Base-by-base conservation (phyloP, 2,329 filamentous ascomycete species). In the Fusarium albosuccineum region DNA sequence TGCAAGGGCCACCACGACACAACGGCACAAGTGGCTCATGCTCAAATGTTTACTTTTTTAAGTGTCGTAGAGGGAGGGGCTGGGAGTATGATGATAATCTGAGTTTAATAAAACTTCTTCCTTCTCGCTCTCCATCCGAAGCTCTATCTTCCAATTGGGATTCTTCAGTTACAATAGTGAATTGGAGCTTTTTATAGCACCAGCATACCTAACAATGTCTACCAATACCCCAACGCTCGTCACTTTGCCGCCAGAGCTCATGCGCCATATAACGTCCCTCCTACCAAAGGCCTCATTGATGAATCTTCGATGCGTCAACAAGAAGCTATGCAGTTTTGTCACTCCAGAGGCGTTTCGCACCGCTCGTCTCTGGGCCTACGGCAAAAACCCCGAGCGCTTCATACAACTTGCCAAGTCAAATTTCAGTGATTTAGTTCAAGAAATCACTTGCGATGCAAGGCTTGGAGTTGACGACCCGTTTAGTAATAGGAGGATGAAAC, bases 1-100 rank as follows among this genome's bases (percentile, higher is more conserved):
- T 55, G 40, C 33, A 48, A 42, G 51, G 46, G 45, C 44, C 30
- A 44, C 22, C 22, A 9, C 30, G 7, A 10, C 50, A 46, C 37
- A 22, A 57, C 36, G 6, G 17, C 26, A 33, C 22, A 22, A 22
- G 22, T 22, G 22, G 22, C 22, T 22, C 22, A 22, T 22, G 22
- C 22, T 22, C 22, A 22, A 22, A 22, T 22, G 22, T 22, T 22
- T 22, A 22, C 22, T 22, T 22, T 22, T 22, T 22, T 22, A 22
- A 22, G 22, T 22, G 22, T 22, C 22, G 22, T 22, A 22, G 22
- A 22, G 22, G 22, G 22, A 22, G 22, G 22, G 22, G 22, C 22
- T 22, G 22, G 22, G 22, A 22, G 22, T 22, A 22, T 22, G 22
- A 22, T 22, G 22, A 22, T 22, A 22, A 22, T 22, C 22, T 4